Percentiles rank a stretch among this genome's conserved stretches.
Evolutionary conservation across 768 basidiomycete genomes (phyloP).

Genomic region (Botryobasidium botryosum): DNA sequence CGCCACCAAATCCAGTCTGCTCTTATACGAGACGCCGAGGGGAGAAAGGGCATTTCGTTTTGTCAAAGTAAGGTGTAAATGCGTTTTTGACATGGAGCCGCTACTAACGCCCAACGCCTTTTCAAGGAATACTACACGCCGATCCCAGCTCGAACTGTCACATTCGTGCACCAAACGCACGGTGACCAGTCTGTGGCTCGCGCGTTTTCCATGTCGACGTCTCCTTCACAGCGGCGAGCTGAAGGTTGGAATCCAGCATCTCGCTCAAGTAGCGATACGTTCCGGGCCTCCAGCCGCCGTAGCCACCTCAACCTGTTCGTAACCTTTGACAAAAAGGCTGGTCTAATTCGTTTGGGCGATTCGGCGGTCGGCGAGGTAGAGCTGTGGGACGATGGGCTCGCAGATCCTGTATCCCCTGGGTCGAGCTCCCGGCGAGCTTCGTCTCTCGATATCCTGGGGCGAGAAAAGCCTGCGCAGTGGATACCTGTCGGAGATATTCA

Average conservation of each 20-base stretch:
- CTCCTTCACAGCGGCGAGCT: too few relatives aligned
- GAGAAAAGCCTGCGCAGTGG: conserved; percentile 15
- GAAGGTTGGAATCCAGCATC: too few relatives aligned
- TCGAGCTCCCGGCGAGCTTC: conserved; percentile 31
- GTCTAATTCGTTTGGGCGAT: conserved; percentile 65
- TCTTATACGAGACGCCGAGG: conserved; percentile 66
- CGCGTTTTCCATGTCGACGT: too few relatives aligned
- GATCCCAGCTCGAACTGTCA: conserved; percentile 41
- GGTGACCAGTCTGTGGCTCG: too few relatives aligned
- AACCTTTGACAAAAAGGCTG: conserved; percentile 74
- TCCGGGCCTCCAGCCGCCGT: too few relatives aligned
- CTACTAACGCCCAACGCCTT: neutral
- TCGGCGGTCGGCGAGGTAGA: conserved; percentile 68
- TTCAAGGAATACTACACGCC: conserved; percentile 73
- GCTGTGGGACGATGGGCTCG: conserved; percentile 26
- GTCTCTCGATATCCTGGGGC: conserved; percentile 21
- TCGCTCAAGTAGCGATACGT: too few relatives aligned
- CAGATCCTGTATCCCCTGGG: conserved; percentile 18
- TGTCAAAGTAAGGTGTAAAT: conserved; percentile 38
- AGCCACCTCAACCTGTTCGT: conserved; percentile 68
- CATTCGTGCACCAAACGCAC: conserved; percentile 34
- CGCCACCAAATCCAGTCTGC: conserved; percentile 52
- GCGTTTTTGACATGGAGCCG: neutral
- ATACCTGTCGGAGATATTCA: neutral
- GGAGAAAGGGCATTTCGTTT: conserved; percentile 72